These are phyloP conservation scores for Stagonosporopsis vannaccii DNA, from an alignment of 2,329 filamentous ascomycete species.

Conservation along the genomic window DNA sequence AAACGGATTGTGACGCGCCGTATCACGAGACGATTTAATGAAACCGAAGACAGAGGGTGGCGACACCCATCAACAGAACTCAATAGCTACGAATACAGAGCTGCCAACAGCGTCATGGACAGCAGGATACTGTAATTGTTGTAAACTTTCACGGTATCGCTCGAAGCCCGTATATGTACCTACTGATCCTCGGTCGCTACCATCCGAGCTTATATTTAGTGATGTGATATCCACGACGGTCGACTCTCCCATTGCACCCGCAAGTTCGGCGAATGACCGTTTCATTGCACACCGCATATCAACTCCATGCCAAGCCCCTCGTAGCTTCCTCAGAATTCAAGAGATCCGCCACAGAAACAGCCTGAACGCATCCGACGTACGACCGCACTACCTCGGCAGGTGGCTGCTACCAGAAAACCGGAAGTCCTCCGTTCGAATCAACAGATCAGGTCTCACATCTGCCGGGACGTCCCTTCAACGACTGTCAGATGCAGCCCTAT, in stretches of 20 bases:
- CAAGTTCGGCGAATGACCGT: not conserved
- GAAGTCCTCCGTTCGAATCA: constrained; percentile 4
- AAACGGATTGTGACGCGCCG: constrained; percentile 23
- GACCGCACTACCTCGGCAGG: not conserved
- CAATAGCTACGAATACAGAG: not conserved
- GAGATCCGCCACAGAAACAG: constrained; percentile 3
- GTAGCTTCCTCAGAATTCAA: constrained; percentile 10
- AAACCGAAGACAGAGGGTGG: constrained; percentile 20
- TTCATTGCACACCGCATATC: constrained; percentile 8
- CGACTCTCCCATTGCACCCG: not conserved
- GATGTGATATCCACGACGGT: too few relatives aligned
- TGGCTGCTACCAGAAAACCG: not conserved
- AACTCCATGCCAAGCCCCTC: constrained; percentile 11
- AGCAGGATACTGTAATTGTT: too few relatives aligned
- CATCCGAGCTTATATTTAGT: not conserved
- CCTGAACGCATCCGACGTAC: not conserved
- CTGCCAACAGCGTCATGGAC: not conserved
- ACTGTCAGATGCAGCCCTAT: constrained; percentile 21
- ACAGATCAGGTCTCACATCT: constrained; percentile 11
- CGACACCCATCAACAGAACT: constrained; percentile 7
- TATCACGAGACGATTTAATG: constrained; percentile 20
- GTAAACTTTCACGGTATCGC: not conserved
- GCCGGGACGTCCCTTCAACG: constrained; percentile 13
- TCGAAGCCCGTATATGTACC: too few relatives aligned
- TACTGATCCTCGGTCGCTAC: too few relatives aligned